Base-by-base conservation (phyloP, 768 basidiomycete species). In the Scleroderma bovista region DNA sequence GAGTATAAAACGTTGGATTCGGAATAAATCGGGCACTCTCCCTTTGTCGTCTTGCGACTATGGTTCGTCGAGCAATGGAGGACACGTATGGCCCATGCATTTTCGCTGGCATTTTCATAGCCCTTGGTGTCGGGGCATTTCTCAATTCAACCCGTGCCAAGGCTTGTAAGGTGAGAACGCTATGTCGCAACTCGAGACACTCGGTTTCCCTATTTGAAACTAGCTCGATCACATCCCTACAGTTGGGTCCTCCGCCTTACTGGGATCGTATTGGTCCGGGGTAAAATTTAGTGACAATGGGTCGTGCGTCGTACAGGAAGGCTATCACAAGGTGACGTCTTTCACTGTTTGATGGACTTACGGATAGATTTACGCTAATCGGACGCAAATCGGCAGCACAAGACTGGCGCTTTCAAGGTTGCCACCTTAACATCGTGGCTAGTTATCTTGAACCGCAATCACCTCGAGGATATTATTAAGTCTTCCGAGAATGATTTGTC, bases 201-300 rank as follows among this genome's bases (percentile, higher is more conserved):
- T 9, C 26, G 26, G 26, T 29, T 29, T 29, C 26, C 26, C 26
- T 29, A 29, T 29, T 29, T 29, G 23, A 11, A 43, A 15, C 23
- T 26, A 67, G 66, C 50, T 65, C 6, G 48, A 59, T 17, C 34
- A 33, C 3, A 62, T 72, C 1, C 71, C 71, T 0, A 62, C 65
- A 2, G 44, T 63, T 3, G 67, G 69, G 2, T 57, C 52, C 6
- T 61, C 52, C 2, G 49, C 38, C 12, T 59, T 63, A 32, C 26
- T 70, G 0, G 55, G 63, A 23, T 68, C 67, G 3, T 69, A 59
- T 46, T 49, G 59, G 38, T 56, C 48, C 6, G 56, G 59, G 11
- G 44, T 59, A 8, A 58, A 41, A 19, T 64, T 47, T 44, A 2
- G 57, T 2, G 45, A 17, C 7, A 53, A 61, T 29, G 60, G 50